These are phyloP conservation scores for Fusarium sp. DNA, from an alignment of 2,329 filamentous ascomycete species.

Conservation along the genomic window DNA sequence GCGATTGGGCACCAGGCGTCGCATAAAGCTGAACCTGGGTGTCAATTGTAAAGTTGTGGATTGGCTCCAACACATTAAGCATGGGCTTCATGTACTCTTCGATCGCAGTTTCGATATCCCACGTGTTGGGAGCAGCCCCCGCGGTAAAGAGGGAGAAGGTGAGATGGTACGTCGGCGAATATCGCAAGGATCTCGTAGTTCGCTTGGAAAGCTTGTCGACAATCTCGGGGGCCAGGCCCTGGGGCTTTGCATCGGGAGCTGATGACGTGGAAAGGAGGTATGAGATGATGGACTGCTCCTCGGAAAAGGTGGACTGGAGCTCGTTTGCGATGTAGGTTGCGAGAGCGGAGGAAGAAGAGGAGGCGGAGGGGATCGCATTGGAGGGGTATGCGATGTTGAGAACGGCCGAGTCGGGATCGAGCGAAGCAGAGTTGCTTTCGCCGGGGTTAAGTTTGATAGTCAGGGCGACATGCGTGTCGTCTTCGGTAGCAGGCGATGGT, in stretches of 20 bases:
- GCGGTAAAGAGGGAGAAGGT: conserved; percentile 96
- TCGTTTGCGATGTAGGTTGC: conserved; percentile 83
- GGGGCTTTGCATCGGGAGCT: conserved; percentile 56
- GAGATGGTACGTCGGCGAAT: conserved; percentile 92
- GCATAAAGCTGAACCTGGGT: conserved; percentile 97
- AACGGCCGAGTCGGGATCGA: conserved; percentile 75
- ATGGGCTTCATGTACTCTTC: conserved; percentile 84
- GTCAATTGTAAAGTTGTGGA: conserved; percentile 96
- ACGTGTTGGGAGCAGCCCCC: conserved; percentile 80
- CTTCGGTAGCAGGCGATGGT: conserved; percentile 45
- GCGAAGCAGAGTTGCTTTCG: conserved; percentile 67
- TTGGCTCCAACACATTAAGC: conserved; percentile 79
- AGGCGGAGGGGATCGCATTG: conserved; percentile 72
- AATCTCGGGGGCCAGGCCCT: conserved; percentile 61
- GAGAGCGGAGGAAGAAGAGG: conserved; percentile 76
- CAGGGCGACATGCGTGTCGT: conserved; percentile 68
- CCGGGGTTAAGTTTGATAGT: conserved; percentile 76
- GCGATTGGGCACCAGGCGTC: conserved; percentile 69
- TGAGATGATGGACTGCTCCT: conserved; percentile 89
- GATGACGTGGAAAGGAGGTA: conserved; percentile 73
- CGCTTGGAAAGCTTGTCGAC: conserved; percentile 72
- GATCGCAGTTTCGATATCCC: conserved; percentile 89
- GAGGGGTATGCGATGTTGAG: conserved; percentile 82
- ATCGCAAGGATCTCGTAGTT: conserved; percentile 86
- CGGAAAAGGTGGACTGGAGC: conserved; percentile 80